Conservation (phyloP, 768 basidiomycete species). For the Clathrus columnatus region DNA sequence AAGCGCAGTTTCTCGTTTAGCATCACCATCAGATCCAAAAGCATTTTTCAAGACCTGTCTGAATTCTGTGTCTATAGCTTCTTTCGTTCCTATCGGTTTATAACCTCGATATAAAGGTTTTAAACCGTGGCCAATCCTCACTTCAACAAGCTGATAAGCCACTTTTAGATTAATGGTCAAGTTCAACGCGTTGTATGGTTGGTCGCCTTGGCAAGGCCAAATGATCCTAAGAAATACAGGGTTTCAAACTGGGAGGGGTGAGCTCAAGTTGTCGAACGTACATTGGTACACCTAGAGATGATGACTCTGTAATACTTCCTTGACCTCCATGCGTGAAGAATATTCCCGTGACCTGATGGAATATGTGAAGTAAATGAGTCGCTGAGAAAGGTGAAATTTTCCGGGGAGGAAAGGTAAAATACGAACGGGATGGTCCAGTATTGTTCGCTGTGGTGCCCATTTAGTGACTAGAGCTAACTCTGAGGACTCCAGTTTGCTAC, state of each 20-base stretch:
- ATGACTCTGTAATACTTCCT: neutral
- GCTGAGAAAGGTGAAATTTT: too few species aligned
- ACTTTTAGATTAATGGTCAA: slow-evolving; percentile 13
- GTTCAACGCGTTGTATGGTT: slow-evolving; percentile 17
- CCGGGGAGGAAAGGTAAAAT: neutral
- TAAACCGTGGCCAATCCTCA: too few species aligned
- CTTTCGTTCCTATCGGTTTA: too few species aligned
- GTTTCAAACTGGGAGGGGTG: neutral
- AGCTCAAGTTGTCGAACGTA: too few species aligned
- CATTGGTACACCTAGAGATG: neutral
- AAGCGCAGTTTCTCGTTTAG: too few species aligned
- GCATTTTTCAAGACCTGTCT: too few species aligned
- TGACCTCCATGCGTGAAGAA: neutral
- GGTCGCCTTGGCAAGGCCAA: slow-evolving; percentile 22
- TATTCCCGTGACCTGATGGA: neutral
- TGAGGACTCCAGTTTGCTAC: neutral
- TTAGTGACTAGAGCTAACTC: slow-evolving; percentile 14
- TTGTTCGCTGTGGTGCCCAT: slow-evolving; percentile 20
- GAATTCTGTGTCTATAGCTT: too few species aligned
- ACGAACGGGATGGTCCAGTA: slow-evolving; percentile 18
- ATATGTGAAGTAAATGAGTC: too few species aligned
- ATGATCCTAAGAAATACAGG: slow-evolving; percentile 13
- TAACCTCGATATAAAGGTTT: too few species aligned
- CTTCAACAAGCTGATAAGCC: slow-evolving; percentile 15
- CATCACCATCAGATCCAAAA: too few species aligned